Conservation (phyloP, 2,329 filamentous ascomycete genomes). For the Corynespora cassiicola region DNA sequence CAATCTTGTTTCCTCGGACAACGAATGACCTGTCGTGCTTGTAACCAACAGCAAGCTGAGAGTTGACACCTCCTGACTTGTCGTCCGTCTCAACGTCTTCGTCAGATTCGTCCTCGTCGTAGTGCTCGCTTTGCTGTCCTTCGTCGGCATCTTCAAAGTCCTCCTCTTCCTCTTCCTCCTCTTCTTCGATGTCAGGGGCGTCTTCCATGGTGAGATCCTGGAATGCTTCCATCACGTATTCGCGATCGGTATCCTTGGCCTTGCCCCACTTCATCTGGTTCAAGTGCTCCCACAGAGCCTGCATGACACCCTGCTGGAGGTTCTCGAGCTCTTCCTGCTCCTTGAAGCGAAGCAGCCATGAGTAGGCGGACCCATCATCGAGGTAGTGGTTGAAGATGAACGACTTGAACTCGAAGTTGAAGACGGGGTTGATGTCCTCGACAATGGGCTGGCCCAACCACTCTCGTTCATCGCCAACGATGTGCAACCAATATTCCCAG, state of each 20-base stretch:
- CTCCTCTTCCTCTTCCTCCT: slow-evolving; percentile 64
- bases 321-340: slow-evolving; percentile 80
- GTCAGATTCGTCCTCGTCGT: slow-evolving; percentile 79
- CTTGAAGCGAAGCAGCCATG: slow-evolving; percentile 92
- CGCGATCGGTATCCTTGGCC: slow-evolving; percentile 87
- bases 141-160: slow-evolving; percentile 70
- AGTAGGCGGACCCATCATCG: slow-evolving; percentile 86
- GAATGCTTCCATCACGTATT: slow-evolving; percentile 95
- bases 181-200: slow-evolving; percentile 60
- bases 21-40: slow-evolving; percentile 98
- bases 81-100: slow-evolving; percentile 73
- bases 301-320: slow-evolving; percentile 94
- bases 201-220: slow-evolving; percentile 94
- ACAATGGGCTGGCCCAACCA: slow-evolving; percentile 88
- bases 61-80: slow-evolving; percentile 85
- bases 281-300: slow-evolving; percentile 93
- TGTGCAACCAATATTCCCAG: slow-evolving; percentile 96
- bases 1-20: slow-evolving; percentile 95
- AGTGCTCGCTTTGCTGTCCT: slow-evolving; percentile 73
- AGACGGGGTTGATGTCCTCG: slow-evolving; percentile 95
- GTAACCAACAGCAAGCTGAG: slow-evolving; percentile 92
- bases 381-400: slow-evolving; percentile 99
- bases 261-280: slow-evolving; percentile 95
- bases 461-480: slow-evolving; percentile 75
- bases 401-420: slow-evolving; percentile 98